Base-by-base conservation (phyloP, 2,329 filamentous ascomycete genomes). In the Talaromyces sp. region DNA sequence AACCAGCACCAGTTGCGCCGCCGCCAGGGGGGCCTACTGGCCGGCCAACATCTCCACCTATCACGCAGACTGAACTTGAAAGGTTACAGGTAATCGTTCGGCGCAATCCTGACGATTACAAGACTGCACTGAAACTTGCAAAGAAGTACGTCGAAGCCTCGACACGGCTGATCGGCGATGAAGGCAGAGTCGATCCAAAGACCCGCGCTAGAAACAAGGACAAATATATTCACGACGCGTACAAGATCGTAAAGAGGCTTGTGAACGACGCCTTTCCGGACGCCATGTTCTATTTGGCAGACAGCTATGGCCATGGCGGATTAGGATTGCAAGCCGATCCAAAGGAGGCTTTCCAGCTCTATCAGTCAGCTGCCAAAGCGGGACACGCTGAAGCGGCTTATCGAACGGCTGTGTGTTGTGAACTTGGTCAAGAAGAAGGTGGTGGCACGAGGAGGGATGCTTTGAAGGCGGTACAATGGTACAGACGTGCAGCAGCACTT, bases 391-490 rank as follows among this genome's bases (percentile, higher is more conserved):
- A 90, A 60, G 91, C 92, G 31, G 95, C 95, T 0, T 99, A 98
- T 75, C 86, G 95, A 61, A 96, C 95, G 28, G 95, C 95, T 0
- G 93, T 99, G 0, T 99, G 95, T 79, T 98, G 95, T 72, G 95
- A 99, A 75, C 92, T 99, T 69, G 95, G 95, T 3, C 87, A 92
- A 62, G 93, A 98, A 72, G 93, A 96, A 70, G 93, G 93, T 33
- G 95, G 95, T 59, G 95, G 95, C 25, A 98, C 95, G 0, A 87
- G 91, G 63, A 90, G 89, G 69, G 95, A 99, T 71, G 91, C 92
- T 0, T 78, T 93, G 67, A 98, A 98, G 77, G 93, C 95, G 1
- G 93, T 98, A 21, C 93, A 98, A 75, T 99, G 95, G 95, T 99
- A 99, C 77, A 92, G 93, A 74, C 90, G 93, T 48, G 92, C 95